Base-by-base conservation (phyloP, 2,329 filamentous ascomycete genomes). In the Pezicula neosporulosa region DNA sequence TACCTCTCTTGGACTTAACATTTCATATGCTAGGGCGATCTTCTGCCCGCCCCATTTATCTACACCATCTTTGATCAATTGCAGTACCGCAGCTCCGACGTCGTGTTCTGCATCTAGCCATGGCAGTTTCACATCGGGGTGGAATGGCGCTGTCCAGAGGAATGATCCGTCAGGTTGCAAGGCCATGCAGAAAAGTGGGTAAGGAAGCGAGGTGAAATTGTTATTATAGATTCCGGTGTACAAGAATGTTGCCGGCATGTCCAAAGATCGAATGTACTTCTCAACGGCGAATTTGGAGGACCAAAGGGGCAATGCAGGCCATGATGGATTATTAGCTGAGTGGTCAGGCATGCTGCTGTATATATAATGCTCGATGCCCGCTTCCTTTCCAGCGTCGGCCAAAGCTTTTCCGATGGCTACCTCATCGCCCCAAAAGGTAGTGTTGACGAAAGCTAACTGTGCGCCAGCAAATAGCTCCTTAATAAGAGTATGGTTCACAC, bases 161-260 rank as follows among this genome's bases (percentile, higher is more conserved):
- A 97, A 97, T 49, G 88, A 91, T 16, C 90, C 91, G 62, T 97
- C 90, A 1, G 77, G 70, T 69, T 90, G 85, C 44, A 96, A 75
- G 57, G 95, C 90, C 88, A 97, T 96, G 72, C 92, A 94, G 74
- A 97, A 97, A 4, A 97, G 78, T 1, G 94, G 94, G 66, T 96
- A 97, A 1, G 84, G 85, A 30, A 97, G 78, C 44, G 89, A 94
- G 28, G 93, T 97, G 72, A 97, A 99, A 69, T 99, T 97, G 72
- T 97, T 97, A 77, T 97, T 96, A 77, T 97, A 99, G 63, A 97
- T 97, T 53, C 93, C 94, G 9, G 92, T 90, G 70, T 97, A 97
- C 58, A 97, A 86, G 69, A 96, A 97, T 0, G 93, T 97, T 1
- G 85, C 85, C 18, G 63, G 41, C 15, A 57, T 13, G 19, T 58